phyloP scores from a whole-genome alignment of 495 filamentous ascomycete genomes.

The Xylaria grammica region DNA sequence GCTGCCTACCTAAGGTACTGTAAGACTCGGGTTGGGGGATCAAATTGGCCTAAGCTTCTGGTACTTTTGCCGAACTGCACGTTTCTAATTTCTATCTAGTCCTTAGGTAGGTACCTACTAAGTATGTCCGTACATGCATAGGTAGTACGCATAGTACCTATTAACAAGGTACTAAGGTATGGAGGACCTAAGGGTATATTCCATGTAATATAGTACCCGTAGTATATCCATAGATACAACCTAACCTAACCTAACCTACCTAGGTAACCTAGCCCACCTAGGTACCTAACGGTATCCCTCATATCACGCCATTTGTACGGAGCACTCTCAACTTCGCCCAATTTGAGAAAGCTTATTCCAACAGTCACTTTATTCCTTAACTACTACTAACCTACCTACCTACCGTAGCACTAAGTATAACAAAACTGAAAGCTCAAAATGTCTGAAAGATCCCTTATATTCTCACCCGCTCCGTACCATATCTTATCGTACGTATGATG shows the following conservation, averaged over 20 bases:
- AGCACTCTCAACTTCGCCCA: constrained; percentile 4
- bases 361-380: not conserved
- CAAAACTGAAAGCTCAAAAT: constrained; percentile 22
- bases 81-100: not conserved
- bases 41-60: not conserved
- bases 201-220: no score
- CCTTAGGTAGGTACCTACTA: not conserved
- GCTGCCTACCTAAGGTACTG: constrained; percentile 2
- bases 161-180: no score
- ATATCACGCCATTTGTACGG: constrained; percentile 5
- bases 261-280: no score
- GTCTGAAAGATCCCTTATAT: constrained; percentile 42
- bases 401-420: not conserved
- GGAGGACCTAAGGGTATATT: no score
- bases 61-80: not conserved
- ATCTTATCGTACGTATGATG: constrained; percentile 76
- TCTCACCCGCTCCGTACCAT: constrained; percentile 75
- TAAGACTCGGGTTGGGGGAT: not conserved
- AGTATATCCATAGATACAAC: no score
- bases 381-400: not conserved
- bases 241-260: no score
- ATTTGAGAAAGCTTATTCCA: not conserved
- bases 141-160: no score
- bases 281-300: constrained; percentile 4
- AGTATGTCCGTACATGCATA: not conserved